Base-by-base conservation (phyloP, 2,329 filamentous ascomycete species). In the Penicillium sp. region DNA sequence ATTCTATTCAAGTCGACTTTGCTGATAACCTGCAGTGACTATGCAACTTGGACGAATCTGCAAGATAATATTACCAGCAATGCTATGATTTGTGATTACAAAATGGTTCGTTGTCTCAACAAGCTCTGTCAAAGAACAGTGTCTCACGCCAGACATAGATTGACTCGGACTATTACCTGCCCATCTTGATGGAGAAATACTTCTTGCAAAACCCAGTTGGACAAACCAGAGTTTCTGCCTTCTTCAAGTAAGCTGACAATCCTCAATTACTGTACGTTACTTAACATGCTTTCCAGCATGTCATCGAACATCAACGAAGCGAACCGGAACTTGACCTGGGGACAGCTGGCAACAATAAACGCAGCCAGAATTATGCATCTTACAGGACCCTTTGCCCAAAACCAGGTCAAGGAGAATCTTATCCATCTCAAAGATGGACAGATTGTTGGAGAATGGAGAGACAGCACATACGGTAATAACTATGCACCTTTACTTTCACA, bases 161-260 rank as follows among this genome's bases (percentile, higher is more conserved):
- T 28, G 84, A 87, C 56, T 82, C 84, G 0, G 83, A 87, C 57
- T 86, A 81, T 58, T 84, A 77, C 53, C 75, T 87, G 0, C 81
- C 81, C 0, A 70, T 85, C 5, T 66, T 84, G 3, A 78, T 87
- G 74, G 73, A 79, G 21, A 74, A 77, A 23, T 87, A 87, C 64
- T 83, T 87, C 50, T 63, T 82, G 2, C 70, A 79, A 43, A 78
- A 76, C 16, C 47, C 70, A 0, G 56, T 70, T 23, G 78, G 81
- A 1, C 65, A 65, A 24, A 60, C 62, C 6, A 70, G 79, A 23
- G 65, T 67, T 4, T 52, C 64, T 18, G 43, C 63, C 2, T 72
- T 79, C 47, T 61, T 80, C 45, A 58, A 58, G 62, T 68, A 55
- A 29, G 23, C 13, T 18, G 4, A 8, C 23, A n/a, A 12, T 8